phyloP scores from a whole-genome alignment of 2,329 filamentous ascomycete species.

The Chaetomiaceae sp. region DNA sequence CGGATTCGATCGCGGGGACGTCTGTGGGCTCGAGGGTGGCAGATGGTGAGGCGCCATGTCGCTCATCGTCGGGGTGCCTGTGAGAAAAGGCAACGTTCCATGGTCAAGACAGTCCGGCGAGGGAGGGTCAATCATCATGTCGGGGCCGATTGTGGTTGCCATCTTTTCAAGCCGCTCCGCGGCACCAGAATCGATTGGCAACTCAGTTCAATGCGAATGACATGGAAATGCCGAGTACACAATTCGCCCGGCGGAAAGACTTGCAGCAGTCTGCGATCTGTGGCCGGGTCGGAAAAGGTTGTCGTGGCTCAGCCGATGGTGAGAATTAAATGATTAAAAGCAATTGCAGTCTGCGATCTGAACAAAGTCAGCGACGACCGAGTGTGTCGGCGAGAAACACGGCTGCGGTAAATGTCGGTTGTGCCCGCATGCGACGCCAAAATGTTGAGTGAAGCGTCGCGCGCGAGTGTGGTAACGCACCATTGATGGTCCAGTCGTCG shows the following conservation, averaged over 20 bases:
- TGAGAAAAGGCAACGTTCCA: conserved; percentile 18
- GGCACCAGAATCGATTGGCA: conserved; percentile 43
- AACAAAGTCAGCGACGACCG: conserved; percentile 18
- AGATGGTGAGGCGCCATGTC: conserved; percentile 25
- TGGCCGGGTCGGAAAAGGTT: conserved; percentile 7
- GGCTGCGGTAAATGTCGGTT: neutral
- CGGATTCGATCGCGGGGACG: conserved; percentile 35
- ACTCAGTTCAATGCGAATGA: conserved; percentile 35
- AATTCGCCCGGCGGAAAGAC: conserved; percentile 11
- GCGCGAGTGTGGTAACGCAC: conserved; percentile 15
- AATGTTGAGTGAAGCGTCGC: neutral
- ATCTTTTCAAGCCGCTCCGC: conserved; percentile 44
- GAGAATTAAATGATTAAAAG: conserved; percentile 28
- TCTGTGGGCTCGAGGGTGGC: conserved; percentile 29
- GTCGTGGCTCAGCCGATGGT: conserved; percentile 14
- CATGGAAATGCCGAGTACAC: conserved; percentile 34
- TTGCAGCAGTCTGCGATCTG: conserved; percentile 6
- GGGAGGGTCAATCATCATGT: conserved; percentile 27
- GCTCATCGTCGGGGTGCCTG: conserved; percentile 24
- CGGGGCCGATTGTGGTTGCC: conserved; percentile 32
- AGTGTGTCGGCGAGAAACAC: neutral
- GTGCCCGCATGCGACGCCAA: neutral
- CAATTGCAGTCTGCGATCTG: conserved; percentile 22
- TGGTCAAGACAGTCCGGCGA: conserved; percentile 17
- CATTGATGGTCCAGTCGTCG: conserved; percentile 11